A percentile compares a stretch with the other conserved stretches of the same genome.
Evolutionary conservation across 805 yeast species (phyloP).

Genomic region (Hanseniaspora pseudoguilliermondii): DNA sequence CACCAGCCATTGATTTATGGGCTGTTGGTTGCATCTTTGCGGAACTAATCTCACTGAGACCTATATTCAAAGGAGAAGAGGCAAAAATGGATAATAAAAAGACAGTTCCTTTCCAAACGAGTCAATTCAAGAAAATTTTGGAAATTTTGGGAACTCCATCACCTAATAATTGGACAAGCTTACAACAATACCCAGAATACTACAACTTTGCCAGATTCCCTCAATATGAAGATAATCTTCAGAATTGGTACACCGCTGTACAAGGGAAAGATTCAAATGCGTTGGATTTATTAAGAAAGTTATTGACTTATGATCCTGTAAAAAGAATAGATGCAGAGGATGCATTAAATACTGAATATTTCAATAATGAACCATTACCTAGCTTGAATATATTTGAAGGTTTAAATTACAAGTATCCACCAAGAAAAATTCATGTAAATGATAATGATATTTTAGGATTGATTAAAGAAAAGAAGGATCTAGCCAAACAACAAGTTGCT

Average conservation of each 20-base stretch:
- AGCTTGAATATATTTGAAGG: constrained; percentile 70
- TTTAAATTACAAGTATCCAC: constrained; percentile 62
- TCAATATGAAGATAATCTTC: constrained; percentile 41
- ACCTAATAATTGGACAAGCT: constrained; percentile 61
- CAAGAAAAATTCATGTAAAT: constrained; percentile 73
- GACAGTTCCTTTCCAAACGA: constrained; percentile 84
- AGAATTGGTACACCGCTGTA: constrained; percentile 74
- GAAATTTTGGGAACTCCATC: constrained; percentile 91
- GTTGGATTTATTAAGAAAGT: constrained; percentile 44
- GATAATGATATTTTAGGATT: constrained; percentile 57
- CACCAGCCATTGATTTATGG: constrained; percentile 90
- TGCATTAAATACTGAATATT: constrained; percentile 68
- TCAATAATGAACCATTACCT: constrained; percentile 54
- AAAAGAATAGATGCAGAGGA: constrained; percentile 64
- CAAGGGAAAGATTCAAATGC: constrained; percentile 66
- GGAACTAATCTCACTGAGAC: constrained; percentile 75
- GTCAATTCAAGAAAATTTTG: constrained; percentile 78
- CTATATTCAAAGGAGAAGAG: constrained; percentile 95
- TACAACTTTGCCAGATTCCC: constrained; percentile 42
- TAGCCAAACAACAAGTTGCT: constrained; percentile 15
- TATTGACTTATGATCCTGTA: constrained; percentile 76
- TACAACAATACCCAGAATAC: constrained; percentile 76
- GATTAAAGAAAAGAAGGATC: constrained; percentile 19
- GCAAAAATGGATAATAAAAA: constrained; percentile 90
- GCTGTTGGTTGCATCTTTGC: constrained; percentile 93